Conservation (phyloP, 768 basidiomycete genomes). For the Suillus subaureus region DNA sequence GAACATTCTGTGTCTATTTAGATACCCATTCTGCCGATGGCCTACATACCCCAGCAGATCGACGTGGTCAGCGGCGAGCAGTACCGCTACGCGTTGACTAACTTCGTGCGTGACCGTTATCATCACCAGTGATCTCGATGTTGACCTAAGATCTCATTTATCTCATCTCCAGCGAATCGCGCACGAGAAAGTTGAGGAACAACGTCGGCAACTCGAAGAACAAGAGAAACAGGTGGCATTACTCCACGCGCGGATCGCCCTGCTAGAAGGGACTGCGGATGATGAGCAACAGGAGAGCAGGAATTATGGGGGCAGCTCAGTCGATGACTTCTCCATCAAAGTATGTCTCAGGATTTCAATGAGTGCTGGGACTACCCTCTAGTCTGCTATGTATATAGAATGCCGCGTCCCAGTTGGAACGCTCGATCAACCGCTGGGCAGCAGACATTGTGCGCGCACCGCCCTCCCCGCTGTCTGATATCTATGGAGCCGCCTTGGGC, state of each 20-base stretch:
- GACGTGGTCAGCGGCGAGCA: constrained; percentile 57
- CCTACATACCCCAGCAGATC: constrained; percentile 20
- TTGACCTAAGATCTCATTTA: constrained; percentile 2
- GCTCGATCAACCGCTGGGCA: constrained; percentile 86
- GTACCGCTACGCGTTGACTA: constrained; percentile 81
- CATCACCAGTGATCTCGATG: not conserved
- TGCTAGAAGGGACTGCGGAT: constrained; percentile 65
- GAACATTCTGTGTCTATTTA: not conserved
- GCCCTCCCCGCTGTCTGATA: constrained; percentile 50
- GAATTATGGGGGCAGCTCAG: constrained; percentile 57
- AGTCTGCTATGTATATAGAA: constrained; percentile 48
- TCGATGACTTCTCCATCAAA: constrained; percentile 90
- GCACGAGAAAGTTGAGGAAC: constrained; percentile 87
- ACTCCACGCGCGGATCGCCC: constrained; percentile 67
- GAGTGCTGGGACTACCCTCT: not conserved
- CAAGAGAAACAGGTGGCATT: constrained; percentile 82
- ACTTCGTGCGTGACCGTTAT: constrained; percentile 58
- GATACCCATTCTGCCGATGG: constrained; percentile 10
- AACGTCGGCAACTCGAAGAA: constrained; percentile 75
- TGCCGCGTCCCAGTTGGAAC: constrained; percentile 78
- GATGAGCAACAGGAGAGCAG: constrained; percentile 32
- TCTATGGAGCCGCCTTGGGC: constrained; percentile 59
- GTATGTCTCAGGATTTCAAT: constrained; percentile 39
- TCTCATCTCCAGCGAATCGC: constrained; percentile 64
- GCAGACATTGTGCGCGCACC: constrained; percentile 68